phyloP scores from a whole-genome alignment of 2,329 filamentous ascomycete genomes.

The Thelonectria olida region DNA sequence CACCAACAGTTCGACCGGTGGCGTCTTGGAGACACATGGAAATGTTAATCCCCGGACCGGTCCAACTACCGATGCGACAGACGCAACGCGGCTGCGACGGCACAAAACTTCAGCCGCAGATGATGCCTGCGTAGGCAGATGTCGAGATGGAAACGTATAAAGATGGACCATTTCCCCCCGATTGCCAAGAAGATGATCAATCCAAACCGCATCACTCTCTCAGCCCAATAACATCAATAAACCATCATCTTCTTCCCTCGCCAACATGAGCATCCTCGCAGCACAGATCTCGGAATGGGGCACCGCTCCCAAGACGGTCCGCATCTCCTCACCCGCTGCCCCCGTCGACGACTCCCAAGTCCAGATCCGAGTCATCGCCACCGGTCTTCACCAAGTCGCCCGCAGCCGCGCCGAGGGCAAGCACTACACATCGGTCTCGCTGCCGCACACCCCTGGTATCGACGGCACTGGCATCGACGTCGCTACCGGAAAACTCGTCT shows the following conservation, averaged over 20 bases:
- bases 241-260: neutral
- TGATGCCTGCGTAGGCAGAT: neutral
- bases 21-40: neutral
- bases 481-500: conserved; percentile 57
- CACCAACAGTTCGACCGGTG: neutral
- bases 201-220: neutral
- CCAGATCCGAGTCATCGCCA: conserved; percentile 61
- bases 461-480: conserved; percentile 61
- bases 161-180: neutral
- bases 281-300: conserved; percentile 53
- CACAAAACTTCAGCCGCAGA: neutral
- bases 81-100: neutral
- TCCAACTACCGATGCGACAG: neutral
- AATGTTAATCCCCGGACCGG: neutral
- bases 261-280: conserved; percentile 44
- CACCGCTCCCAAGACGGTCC: conserved; percentile 33
- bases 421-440: conserved; percentile 59
- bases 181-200: neutral
- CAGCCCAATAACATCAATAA: neutral
- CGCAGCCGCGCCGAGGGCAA: conserved; percentile 61
- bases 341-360: conserved; percentile 48
- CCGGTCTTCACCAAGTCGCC: conserved; percentile 63
- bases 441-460: conserved; percentile 61
- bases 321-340: conserved; percentile 47
- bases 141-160: neutral